Evolutionary conservation across 163 green algal genomes (phyloP).

Genomic region (Scenedesmus sp.): DNA sequence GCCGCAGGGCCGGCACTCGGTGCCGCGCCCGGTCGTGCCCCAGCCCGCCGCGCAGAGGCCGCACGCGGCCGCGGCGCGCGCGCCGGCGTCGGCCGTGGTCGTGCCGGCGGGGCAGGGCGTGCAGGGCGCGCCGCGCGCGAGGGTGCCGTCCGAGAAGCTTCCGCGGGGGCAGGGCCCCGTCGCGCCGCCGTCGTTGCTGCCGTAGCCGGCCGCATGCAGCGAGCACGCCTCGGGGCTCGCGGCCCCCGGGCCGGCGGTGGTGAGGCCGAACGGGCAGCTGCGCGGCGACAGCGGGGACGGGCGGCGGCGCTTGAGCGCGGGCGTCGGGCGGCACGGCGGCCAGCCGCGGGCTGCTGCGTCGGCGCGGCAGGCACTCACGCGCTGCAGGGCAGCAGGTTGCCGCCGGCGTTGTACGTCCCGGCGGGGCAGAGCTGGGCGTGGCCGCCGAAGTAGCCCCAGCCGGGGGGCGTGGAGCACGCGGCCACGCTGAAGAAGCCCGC

Average conservation of each 20-base stretch:
- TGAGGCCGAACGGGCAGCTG: too few relatives aligned
- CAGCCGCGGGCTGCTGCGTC: too few relatives aligned
- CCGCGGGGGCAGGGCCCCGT: not conserved
- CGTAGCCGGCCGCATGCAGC: not conserved
- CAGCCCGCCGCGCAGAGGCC: slow-evolving; percentile 3
- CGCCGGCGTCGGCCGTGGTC: not conserved
- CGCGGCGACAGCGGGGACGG: too few relatives aligned
- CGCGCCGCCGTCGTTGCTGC: not conserved
- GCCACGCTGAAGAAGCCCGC: too few relatives aligned
- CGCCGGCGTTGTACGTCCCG: too few relatives aligned
- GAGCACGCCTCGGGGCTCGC: not conserved
- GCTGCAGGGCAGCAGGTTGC: too few relatives aligned
- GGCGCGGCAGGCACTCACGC: too few relatives aligned
- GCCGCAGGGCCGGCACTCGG: not conserved
- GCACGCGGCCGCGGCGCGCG: not conserved
- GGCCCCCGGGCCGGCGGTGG: not conserved
- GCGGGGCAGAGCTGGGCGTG: too few relatives aligned
- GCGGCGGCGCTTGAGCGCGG: too few relatives aligned
- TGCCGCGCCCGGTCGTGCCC: not conserved
- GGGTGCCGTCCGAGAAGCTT: not conserved
- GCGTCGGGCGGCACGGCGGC: too few relatives aligned
- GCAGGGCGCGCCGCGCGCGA: not conserved
- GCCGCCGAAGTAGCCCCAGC: too few relatives aligned
- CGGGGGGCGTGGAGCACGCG: too few relatives aligned
- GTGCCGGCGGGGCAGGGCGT: not conserved